Base-by-base conservation (phyloP, 495 filamentous ascomycete species). In the Podospora pseudopauciseta region DNA sequence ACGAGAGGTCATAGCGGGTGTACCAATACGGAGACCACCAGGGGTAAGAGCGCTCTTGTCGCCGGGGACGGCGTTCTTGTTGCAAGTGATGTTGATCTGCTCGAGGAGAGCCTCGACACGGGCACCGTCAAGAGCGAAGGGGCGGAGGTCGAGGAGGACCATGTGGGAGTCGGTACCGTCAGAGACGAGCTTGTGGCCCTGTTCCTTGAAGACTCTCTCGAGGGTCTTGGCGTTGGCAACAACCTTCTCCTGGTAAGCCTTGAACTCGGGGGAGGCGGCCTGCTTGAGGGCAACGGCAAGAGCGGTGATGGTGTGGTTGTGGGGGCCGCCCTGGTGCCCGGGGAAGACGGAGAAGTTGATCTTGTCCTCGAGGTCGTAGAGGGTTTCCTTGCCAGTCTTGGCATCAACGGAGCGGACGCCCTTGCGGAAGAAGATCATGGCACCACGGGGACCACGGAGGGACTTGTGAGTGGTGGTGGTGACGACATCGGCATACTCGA, bases 331-430 rank as follows among this genome's bases (percentile, higher is more conserved):
- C 85, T 99, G 96, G 83, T 99, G 96, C 68, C 96, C 96, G 59
- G 96, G 96, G 87, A 99, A 99, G 79, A 99, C 96, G 67, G 93
- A 97, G 82, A 96, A 94, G 86, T 99, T 99, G 83, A 99, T 99
- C 59, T 93, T 93, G 66, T 86, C 84, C 85, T 98, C 96, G 53
- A 99, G 88, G 77, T 99, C 93, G 76, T 97, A 99, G 75, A 93
- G 76, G 70, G 87, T 88, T 80, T 97, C 89, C 85, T 97, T 95
- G 73, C 92, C 91, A 65, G 87, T 86, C 88, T 97, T 98, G 78
- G 90, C 82, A 77, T 98, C 92, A 59, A 88, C 88, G 76, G 88
- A 91, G 73, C 94, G 88, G 64, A 97, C 91, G 75, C 96, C 96
- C 82, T 94, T 96, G 76, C 96, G 92, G 88, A 92, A 99, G 87